Evolutionary conservation across 257 asterid genomes (phyloP).

Genomic region (Rehmannia glutinosa): DNA sequence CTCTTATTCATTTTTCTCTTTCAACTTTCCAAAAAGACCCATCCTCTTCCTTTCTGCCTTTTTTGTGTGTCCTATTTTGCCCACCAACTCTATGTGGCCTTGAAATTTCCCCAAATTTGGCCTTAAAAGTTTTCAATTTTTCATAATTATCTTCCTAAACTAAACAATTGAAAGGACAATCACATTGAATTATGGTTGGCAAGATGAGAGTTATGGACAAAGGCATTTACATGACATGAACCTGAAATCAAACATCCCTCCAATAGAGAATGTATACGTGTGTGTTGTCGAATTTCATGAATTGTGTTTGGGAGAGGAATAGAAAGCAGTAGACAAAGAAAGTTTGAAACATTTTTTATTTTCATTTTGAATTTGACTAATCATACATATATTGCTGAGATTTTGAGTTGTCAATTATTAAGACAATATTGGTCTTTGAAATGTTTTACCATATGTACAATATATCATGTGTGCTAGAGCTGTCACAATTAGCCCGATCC

Average conservation of each 20-base stretch:
- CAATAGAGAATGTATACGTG: background rate
- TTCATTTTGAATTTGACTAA: background rate
- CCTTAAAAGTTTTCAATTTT: background rate
- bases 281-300: background rate
- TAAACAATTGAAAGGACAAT: background rate
- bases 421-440: too few relatives aligned
- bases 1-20: background rate
- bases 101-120: background rate
- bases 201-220: background rate
- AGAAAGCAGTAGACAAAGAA: background rate
- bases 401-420: too few relatives aligned
- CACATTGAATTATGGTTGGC: background rate
- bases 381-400: too few relatives aligned
- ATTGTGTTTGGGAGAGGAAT: background rate
- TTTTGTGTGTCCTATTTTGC: slow-evolving; percentile 24
- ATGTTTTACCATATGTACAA: too few relatives aligned
- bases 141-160: background rate
- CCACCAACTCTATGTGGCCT: slow-evolving; percentile 19
- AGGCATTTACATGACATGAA: background rate
- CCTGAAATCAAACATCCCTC: background rate
- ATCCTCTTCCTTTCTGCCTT: slow-evolving; percentile 16
- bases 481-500: too few relatives aligned
- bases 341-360: too few relatives aligned
- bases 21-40: slow-evolving; percentile 25
- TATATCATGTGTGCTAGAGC: too few relatives aligned